These are phyloP conservation scores for Penicillium carneum DNA, from an alignment of 2,329 filamentous ascomycete genomes.

Conservation along the genomic window DNA sequence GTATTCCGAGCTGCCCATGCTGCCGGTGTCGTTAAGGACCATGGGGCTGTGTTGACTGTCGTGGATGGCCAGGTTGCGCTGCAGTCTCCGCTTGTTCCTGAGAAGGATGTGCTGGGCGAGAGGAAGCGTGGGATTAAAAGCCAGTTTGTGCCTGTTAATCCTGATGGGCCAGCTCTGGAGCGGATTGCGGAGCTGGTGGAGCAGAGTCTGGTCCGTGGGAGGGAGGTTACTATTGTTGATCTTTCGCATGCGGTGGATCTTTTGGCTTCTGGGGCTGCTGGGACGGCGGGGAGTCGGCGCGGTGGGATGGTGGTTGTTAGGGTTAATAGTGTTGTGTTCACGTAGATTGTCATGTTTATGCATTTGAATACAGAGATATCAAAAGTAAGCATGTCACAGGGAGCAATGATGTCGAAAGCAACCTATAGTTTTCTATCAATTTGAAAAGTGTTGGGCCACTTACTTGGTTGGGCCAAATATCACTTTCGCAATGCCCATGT, in stretches of 20 bases:
- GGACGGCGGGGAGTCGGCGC: slow-evolving; percentile 36
- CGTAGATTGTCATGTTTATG: slow-evolving; percentile 10
- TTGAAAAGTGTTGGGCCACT: slow-evolving; percentile 12
- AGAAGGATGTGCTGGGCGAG: slow-evolving; percentile 29
- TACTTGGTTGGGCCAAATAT: background rate
- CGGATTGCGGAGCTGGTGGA: slow-evolving; percentile 48
- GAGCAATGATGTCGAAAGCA: background rate
- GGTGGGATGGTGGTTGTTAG: slow-evolving; percentile 47
- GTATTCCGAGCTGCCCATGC: slow-evolving; percentile 47
- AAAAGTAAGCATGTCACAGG: background rate
- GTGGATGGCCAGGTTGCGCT: slow-evolving; percentile 42
- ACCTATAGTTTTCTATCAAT: slow-evolving; percentile 7
- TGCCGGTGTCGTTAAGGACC: slow-evolving; percentile 43
- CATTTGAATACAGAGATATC: slow-evolving; percentile 4
- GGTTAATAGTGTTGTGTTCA: slow-evolving; percentile 33
- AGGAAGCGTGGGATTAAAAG: slow-evolving; percentile 39
- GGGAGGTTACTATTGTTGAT: slow-evolving; percentile 46
- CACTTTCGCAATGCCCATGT: background rate
- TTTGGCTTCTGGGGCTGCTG: slow-evolving; percentile 42
- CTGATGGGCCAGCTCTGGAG: slow-evolving; percentile 45
- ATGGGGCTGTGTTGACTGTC: slow-evolving; percentile 46
- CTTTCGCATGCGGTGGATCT: slow-evolving; percentile 46
- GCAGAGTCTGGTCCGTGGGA: slow-evolving; percentile 43
- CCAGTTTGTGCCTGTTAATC: slow-evolving; percentile 48
- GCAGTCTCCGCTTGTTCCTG: slow-evolving; percentile 21